Base-by-base conservation (phyloP, 352 stramenopile genomes). In the Sclerospora graminicola region DNA sequence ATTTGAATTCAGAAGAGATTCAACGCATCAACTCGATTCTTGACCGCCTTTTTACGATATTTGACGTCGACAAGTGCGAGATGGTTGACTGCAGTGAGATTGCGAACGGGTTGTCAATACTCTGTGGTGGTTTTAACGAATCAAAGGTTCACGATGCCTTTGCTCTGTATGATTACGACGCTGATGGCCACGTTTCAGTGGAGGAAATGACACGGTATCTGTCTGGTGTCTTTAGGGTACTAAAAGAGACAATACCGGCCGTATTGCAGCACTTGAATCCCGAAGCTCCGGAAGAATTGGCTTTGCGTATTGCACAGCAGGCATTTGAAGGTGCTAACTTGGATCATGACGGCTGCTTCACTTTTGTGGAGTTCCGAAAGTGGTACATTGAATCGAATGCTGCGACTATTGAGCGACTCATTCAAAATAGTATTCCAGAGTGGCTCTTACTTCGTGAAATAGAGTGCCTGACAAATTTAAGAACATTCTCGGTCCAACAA, bases 41-140 rank as follows among this genome's bases (percentile, higher is more conserved):
- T 18, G 76, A 89, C 24, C 69, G 76, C 16, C 54, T 93, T 9
- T 92, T 93, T 47, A 63, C 76, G 13, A 48, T 91, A 6, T 91
- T 95, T 45, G 83, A 95, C 27, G 60, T 80, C 1, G 77, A 95
- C 45, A 83, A 86, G 44, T 89, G 92, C 40, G 84, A 78, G 0
- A 51, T 81, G 16, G 71, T 95, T 16, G 82, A 94, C 57, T 84
- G 83, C 33, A 87, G 75, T 31, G 84, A 95, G 55, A 87, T 95
- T 10, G 87, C 76, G 5, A 82, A 75, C 19, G 83, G 84, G 0
- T 42, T 95, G 13, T 90, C 77, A 7, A 69, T 95, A 6, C 81
- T 94, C 15, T 95, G 78, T 48, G 80, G 83, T 13, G 80, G 81
- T 14, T 71, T 63, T n/a, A 84, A 69, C 0, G 69, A 89, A 27